phyloP scores from a whole-genome alignment of 768 basidiomycete genomes.

The Boletus edulis region DNA sequence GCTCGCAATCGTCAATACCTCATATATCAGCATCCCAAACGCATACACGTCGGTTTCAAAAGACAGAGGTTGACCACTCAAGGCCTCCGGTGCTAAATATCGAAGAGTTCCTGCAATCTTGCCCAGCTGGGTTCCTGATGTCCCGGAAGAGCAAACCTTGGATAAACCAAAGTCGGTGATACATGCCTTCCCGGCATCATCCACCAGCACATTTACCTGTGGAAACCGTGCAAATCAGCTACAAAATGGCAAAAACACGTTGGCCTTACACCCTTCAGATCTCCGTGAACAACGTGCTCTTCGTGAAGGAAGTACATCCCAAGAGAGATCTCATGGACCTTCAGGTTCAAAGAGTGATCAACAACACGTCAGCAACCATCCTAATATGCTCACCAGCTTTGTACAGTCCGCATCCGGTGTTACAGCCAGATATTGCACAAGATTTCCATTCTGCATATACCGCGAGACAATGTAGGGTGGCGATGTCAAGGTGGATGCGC shows the following conservation, averaged over 20 bases:
- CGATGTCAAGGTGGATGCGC: slow-evolving; percentile 2
- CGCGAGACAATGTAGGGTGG: slow-evolving; percentile 8
- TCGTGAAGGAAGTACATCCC: slow-evolving; percentile 16
- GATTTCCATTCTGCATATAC: slow-evolving; percentile 7
- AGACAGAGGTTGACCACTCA: slow-evolving; percentile 9
- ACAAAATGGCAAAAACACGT: neutral
- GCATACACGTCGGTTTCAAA: slow-evolving; percentile 29
- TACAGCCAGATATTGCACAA: slow-evolving; percentile 2
- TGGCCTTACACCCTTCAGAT: slow-evolving; percentile 27
- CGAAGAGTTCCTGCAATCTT: slow-evolving; percentile 27
- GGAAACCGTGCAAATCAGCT: neutral
- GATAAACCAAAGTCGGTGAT: slow-evolving; percentile 36
- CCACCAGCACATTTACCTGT: slow-evolving; percentile 33
- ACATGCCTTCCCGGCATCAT: slow-evolving; percentile 29
- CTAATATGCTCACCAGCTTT: neutral
- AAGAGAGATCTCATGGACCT: slow-evolving; percentile 11
- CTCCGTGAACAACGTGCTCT: slow-evolving; percentile 26
- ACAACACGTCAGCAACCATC: neutral
- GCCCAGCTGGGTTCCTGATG: slow-evolving; percentile 15
- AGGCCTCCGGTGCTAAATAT: slow-evolving; percentile 33
- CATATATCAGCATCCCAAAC: slow-evolving; percentile 31
- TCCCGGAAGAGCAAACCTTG: slow-evolving; percentile 15
- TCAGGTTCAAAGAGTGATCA: neutral
- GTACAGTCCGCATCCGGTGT: neutral
- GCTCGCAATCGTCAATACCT: slow-evolving; percentile 13